Evolutionary conservation across 2,329 filamentous ascomycete genomes (phyloP), one percentile per base, ranked within the genome.

Genomic region (Fusarium pininemorale): DNA sequence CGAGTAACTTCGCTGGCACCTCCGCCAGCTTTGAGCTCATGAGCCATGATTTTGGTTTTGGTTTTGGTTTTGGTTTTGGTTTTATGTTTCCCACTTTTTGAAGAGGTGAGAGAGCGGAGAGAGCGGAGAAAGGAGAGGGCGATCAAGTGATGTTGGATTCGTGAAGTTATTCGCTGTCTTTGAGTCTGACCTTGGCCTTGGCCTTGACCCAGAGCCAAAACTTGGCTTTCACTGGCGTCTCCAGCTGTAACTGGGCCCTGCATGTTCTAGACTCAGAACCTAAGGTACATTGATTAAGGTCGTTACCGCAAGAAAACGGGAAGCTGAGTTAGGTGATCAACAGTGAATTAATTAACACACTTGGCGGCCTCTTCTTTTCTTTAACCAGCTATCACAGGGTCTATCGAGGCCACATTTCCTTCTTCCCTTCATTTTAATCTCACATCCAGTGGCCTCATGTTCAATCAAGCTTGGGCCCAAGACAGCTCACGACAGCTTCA

Each of bases 1-100:
- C 82, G 83, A 28, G 82, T 77, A 55, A 83, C 80, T 47, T 83
- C 83, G 73, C 83, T 84, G 37, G 84, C 83, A 47, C 86, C 87
- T 70, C 86, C 87, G 64, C 86, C 87, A 16, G 86, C 86, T 69
- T 87, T 82, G 57, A 73, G 61, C 47, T 65, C 55, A 26, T 70
- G 58, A 53, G 76, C 28, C 75, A 77, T 77, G 35, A 7, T 63
- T 45, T 22, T 51, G 39, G 28, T 13, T 10, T 15, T 18, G 24
- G 8, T 15, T 50, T 26, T 50, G 24, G 8, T 15, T 50, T 26
- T 50, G 28, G 20, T 9, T 50, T 50, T 51, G 22, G 65, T 58
- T 24, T 51, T 55, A 28, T 30, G 56, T 24, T 42, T 67, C 42
- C 53, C 37, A 26, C 54, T 44, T 24, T 73, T 64, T 55, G 53